Conservation (phyloP, 371 early-diverging fungal genomes). For the Polyrhizophydium stewartii region DNA sequence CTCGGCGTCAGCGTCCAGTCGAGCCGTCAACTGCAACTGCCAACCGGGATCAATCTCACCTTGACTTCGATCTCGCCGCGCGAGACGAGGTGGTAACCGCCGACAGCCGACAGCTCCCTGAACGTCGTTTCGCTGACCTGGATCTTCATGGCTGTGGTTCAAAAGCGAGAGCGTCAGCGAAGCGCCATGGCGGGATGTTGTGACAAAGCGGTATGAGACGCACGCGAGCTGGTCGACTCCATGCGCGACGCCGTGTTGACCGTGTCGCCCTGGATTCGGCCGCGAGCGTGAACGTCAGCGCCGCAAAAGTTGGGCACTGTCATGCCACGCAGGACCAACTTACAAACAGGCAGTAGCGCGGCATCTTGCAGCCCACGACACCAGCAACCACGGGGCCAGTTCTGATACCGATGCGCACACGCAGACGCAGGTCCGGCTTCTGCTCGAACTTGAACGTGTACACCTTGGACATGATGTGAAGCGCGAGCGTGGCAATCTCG, state of each 20-base stretch:
- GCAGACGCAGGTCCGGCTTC: constrained; percentile 20
- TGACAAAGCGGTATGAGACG: no score
- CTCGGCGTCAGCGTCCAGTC: neutral
- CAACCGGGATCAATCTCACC: constrained; percentile 3
- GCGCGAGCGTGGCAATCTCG: constrained; percentile 33
- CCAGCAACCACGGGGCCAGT: constrained; percentile 37
- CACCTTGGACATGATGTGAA: constrained; percentile 20
- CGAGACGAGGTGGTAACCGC: constrained; percentile 5
- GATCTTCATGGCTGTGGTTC: constrained; percentile 14
- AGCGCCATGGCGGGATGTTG: no score
- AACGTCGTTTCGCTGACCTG: constrained; percentile 18
- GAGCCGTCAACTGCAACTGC: neutral
- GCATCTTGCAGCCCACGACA: constrained; percentile 44
- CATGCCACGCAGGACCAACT: neutral
- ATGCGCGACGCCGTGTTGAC: constrained; percentile 2
- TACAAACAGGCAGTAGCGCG: constrained; percentile 13
- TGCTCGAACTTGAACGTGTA: constrained; percentile 2
- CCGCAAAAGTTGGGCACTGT: neutral
- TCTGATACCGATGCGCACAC: constrained; percentile 30
- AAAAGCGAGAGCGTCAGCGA: no score
- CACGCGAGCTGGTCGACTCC: constrained; percentile 2
- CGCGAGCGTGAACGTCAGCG: neutral
- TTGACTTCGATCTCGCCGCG: constrained; percentile 28
- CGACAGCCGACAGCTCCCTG: neutral
- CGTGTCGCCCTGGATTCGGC: neutral